Percentiles rank a stretch among this genome's conserved stretches.
Evolutionary conservation across 176 grass and related monocot species (phyloP).

Genomic region (Pharus latifolius): DNA sequence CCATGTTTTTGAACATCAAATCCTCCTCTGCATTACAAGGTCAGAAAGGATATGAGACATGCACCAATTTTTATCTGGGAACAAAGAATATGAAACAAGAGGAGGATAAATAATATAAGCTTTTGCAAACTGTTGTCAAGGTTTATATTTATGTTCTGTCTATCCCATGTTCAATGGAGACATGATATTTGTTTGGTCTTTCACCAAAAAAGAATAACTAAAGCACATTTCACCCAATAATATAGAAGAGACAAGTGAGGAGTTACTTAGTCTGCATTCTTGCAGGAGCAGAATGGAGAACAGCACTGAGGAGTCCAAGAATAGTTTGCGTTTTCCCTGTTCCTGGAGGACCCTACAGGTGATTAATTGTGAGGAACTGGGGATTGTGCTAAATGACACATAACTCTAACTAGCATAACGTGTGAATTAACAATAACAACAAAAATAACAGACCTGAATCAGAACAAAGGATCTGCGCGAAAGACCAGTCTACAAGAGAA

Average conservation of each 20-base stretch:
- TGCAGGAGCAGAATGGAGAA: slow-evolving; percentile 90
- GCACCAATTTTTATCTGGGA: slow-evolving; percentile 8
- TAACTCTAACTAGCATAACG: background rate
- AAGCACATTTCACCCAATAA: background rate
- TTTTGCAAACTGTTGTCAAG: background rate
- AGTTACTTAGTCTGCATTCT: slow-evolving; percentile 79
- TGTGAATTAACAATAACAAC: background rate
- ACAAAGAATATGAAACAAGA: background rate
- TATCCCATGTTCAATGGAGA: background rate
- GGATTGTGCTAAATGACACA: background rate
- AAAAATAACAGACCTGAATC: slow-evolving; percentile 59
- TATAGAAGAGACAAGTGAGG: slow-evolving; percentile 1
- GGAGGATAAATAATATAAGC: background rate
- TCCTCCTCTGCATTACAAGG: slow-evolving; percentile 51
- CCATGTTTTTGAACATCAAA: slow-evolving; percentile 47
- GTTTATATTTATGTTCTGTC: background rate
- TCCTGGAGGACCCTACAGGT: slow-evolving; percentile 81
- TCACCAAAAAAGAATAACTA: background rate
- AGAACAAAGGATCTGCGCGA: slow-evolving; percentile 95
- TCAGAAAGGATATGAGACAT: slow-evolving; percentile 18
- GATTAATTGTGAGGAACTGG: background rate
- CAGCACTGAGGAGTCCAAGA: slow-evolving; percentile 91
- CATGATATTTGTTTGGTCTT: background rate
- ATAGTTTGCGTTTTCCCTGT: slow-evolving; percentile 99
- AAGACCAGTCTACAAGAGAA: slow-evolving; percentile 75